Evolutionary conservation across 2,329 filamentous ascomycete species (phyloP), one percentile per base, ranked within the genome.

Genomic region (Dothideomycetidae sp.): DNA sequence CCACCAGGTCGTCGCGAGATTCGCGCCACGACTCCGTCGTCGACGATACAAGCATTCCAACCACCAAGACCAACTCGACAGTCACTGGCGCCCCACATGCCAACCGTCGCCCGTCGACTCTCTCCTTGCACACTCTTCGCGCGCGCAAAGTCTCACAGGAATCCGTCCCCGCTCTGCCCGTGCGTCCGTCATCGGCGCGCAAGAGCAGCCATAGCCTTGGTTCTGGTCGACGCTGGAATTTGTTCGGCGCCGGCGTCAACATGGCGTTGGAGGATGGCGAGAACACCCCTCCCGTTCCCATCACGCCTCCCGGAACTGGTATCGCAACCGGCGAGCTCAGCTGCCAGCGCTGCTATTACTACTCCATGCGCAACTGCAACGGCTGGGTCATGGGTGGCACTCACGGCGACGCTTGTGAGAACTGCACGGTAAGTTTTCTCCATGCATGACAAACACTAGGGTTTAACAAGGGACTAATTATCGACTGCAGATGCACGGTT

Each of bases 311-410:
- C 9, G 21, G 21, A 7, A 26, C 41, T 5, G 41, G 47, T n/a
- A n/a, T n/a, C n/a, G 16, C 41, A 13, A 38, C 41, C 5, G 41
- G 47, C n/a, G 53, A 56, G 31, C 40, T 56, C 10, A 52, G 43
- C 26, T 57, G 51, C 36, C 49, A 51, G 29, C 50, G 48, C 11
- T 57, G 54, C 47, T 56, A 57, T 42, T 57, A 57, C 48, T 55
- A 49, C 41, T 50, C 48, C 13, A 53, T 54, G 17, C 47, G 54
- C 15, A 51, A 55, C 39, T 57, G 54, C 44, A 51, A 54, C 31
- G 54, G 54, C 16, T 57, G 50, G 43, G 53, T 56, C 14, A 47
- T 57, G 34, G 52, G 52, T 11, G 53, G 54, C 13, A 42, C 46
- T 12, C 41, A 46, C 15, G 53, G 53, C 5, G 53, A 56, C 40